These are phyloP conservation scores for Colletotrichum gigasporum DNA, from an alignment of 2,329 filamentous ascomycete genomes.

Conservation along the genomic window DNA sequence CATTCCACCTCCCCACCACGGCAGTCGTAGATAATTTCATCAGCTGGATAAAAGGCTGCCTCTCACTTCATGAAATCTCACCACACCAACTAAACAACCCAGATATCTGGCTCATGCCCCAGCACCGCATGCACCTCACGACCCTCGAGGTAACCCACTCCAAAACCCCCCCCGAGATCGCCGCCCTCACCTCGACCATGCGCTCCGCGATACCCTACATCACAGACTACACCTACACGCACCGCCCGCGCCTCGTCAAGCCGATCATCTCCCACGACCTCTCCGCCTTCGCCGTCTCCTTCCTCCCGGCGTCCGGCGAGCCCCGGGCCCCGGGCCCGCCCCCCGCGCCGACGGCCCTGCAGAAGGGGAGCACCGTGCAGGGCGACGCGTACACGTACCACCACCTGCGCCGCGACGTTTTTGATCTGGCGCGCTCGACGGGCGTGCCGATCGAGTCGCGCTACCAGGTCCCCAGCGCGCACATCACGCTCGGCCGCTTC, in stretches of 20 bases:
- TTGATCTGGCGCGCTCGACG: slow-evolving; percentile 64
- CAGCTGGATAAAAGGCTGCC: too few species aligned
- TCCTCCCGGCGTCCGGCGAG: slow-evolving; percentile 81
- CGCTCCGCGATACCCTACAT: slow-evolving; percentile 66
- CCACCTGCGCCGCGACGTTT: slow-evolving; percentile 85
- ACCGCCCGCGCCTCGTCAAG: slow-evolving; percentile 81
- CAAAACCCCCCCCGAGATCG: slow-evolving; percentile 75
- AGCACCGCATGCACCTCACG: slow-evolving; percentile 83
- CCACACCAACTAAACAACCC: too few species aligned
- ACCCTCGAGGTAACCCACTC: slow-evolving; percentile 86
- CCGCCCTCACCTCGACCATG: slow-evolving; percentile 66
- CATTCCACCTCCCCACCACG: too few species aligned
- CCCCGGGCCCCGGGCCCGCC: slow-evolving; percentile 48
- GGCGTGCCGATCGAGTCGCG: slow-evolving; percentile 79
- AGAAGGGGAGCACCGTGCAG: slow-evolving; percentile 47
- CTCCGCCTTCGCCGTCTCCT: slow-evolving; percentile 86
- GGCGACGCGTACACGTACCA: slow-evolving; percentile 86
- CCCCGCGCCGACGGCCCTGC: slow-evolving; percentile 48
- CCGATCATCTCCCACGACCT: slow-evolving; percentile 87
- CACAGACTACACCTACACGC: slow-evolving; percentile 70
- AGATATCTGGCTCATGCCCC: slow-evolving; percentile 90
- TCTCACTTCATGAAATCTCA: too few species aligned
- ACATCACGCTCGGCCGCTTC: slow-evolving; percentile 88
- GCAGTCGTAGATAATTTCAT: too few species aligned
- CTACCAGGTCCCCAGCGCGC: slow-evolving; percentile 89